These are phyloP conservation scores for Bathelium albidoporum DNA, from an alignment of 495 filamentous ascomycete genomes.

Conservation along the genomic window DNA sequence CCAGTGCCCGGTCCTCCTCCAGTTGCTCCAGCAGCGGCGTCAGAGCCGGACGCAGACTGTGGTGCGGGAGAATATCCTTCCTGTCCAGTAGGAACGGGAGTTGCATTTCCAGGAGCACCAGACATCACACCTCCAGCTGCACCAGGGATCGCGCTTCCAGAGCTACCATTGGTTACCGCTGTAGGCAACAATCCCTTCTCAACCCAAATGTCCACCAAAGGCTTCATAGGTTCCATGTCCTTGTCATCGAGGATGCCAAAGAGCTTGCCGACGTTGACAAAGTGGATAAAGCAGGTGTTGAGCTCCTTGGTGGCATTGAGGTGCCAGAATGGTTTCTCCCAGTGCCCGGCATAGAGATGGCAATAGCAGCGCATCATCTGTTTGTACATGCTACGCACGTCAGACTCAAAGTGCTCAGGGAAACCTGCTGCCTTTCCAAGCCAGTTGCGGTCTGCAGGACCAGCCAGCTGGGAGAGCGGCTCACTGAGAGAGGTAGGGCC, in stretches of 20 bases:
- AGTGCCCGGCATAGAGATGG: constrained; percentile 69
- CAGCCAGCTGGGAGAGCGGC: constrained; percentile 35
- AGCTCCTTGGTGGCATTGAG: constrained; percentile 73
- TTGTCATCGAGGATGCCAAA: constrained; percentile 71
- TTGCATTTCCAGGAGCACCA: neutral
- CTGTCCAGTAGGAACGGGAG: neutral
- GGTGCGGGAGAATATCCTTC: neutral
- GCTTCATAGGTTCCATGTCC: constrained; percentile 89
- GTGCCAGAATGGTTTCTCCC: constrained; percentile 83
- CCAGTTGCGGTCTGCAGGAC: constrained; percentile 49
- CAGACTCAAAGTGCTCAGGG: constrained; percentile 71
- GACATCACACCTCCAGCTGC: neutral
- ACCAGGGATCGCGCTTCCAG: neutral
- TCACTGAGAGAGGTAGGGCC: constrained; percentile 39
- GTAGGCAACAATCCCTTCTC: constrained; percentile 68
- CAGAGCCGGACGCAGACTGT: neutral
- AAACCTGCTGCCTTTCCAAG: constrained; percentile 82
- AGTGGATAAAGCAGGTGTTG: constrained; percentile 93
- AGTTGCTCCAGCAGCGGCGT: neutral
- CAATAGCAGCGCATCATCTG: constrained; percentile 97
- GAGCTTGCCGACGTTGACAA: constrained; percentile 76
- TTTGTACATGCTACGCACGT: constrained; percentile 82
- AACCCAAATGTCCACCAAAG: constrained; percentile 79
- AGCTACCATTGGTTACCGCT: neutral
- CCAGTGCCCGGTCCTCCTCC: neutral